Conservation (phyloP, 106 monocot genomes). For the Acanthochlamys bracteata region DNA sequence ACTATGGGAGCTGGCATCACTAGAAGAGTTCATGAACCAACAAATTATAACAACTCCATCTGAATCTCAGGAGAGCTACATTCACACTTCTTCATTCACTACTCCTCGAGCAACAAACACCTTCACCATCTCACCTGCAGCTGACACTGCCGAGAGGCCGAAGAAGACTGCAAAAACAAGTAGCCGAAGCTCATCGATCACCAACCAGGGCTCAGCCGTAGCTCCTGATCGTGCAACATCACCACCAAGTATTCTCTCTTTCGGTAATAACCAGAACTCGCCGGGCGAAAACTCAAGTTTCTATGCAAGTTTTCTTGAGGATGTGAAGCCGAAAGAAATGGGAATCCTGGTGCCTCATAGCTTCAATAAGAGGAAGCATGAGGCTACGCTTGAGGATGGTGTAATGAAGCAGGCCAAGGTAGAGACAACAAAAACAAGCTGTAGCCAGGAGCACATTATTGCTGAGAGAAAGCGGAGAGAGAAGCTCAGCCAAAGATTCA, state of each 20-base stretch:
- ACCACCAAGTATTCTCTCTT: slow-evolving; percentile 3
- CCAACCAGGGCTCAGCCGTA: neutral
- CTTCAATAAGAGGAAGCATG: slow-evolving; percentile 1
- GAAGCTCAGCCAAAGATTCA: slow-evolving; percentile 48
- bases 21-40: neutral
- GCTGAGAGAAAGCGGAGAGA: slow-evolving; percentile 48
- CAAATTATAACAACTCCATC: neutral
- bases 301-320: neutral
- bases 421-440: neutral
- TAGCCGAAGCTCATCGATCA: neutral
- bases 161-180: neutral
- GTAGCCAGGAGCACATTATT: slow-evolving; percentile 34
- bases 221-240: neutral
- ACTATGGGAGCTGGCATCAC: slow-evolving; percentile 3
- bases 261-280: neutral
- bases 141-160: neutral
- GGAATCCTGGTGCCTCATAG: neutral
- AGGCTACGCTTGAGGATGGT: neutral
- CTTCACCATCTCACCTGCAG: neutral
- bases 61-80: neutral
- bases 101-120: neutral
- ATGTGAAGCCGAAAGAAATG: slow-evolving; percentile 10
- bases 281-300: neutral
- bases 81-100: neutral
- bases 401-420: neutral